A percentile compares a stretch with the other conserved stretches of the same genome.
These are phyloP conservation scores for Apiotrichum sp. DNA, from an alignment of 1,284 basidiomycete genomes.

Conservation along the genomic window DNA sequence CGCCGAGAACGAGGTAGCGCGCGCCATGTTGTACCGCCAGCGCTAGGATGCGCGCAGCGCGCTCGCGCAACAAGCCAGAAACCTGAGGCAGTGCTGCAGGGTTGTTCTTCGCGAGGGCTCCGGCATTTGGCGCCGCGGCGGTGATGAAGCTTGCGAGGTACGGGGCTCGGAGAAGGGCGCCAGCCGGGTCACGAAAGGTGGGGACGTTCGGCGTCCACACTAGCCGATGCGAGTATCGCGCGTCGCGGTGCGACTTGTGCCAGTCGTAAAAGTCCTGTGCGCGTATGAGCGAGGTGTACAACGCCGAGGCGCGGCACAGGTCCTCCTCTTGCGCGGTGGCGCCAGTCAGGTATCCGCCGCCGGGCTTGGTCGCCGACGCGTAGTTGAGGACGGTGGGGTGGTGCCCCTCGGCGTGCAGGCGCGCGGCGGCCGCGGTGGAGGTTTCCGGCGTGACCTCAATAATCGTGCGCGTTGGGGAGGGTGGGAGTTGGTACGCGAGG, in stretches of 20 bases:
- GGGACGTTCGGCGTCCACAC: constrained; percentile 13
- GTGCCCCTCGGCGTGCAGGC: constrained; percentile 5
- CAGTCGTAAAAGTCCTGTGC: constrained; percentile 5
- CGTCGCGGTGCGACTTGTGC: constrained; percentile 7
- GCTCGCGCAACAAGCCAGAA: constrained; percentile 2
- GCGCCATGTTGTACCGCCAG: constrained; percentile 5
- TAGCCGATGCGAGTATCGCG: constrained; percentile 15
- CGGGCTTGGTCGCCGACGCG: constrained; percentile 14
- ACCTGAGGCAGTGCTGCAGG: background rate
- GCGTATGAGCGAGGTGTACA: constrained; percentile 7
- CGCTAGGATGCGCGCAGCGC: constrained; percentile 13
- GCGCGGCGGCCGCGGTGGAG: constrained; percentile 7
- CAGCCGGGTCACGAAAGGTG: constrained; percentile 4
- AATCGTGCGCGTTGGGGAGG: background rate
- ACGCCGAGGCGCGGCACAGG: constrained; percentile 13
- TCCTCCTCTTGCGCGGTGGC: constrained; percentile 18
- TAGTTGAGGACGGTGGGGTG: constrained; percentile 12
- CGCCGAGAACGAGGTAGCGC: constrained; percentile 13
- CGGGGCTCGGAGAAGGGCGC: constrained; percentile 1
- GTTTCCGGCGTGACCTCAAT: constrained; percentile 11
- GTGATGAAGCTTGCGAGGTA: constrained; percentile 10
- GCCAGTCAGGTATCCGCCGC: constrained; percentile 16
- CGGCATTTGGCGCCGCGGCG: constrained; percentile 11
- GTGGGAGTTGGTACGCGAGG: background rate
- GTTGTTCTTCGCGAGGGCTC: constrained; percentile 1